Evolutionary conservation across 768 basidiomycete genomes (phyloP), one percentile per base, ranked within the genome.

Genomic region (Amanita thiersii): DNA sequence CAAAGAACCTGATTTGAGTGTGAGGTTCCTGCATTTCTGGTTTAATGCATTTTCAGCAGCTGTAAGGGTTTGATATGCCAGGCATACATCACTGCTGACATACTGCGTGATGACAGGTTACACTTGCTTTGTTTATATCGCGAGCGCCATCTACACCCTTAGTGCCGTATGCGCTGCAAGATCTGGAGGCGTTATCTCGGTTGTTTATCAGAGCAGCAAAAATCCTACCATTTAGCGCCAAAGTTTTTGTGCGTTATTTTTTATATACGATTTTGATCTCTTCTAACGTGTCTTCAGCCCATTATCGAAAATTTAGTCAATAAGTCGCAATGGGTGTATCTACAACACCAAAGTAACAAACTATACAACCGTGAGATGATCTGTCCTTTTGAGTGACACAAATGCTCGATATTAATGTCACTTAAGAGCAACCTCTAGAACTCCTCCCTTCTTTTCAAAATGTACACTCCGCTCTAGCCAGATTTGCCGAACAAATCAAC

Each of bases 21-120:
- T 71, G 39, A 70, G 84, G 21, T 80, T 82, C 49, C 68, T 81
- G 57, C 73, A 77, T 54, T 76, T 82, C 51, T 87, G 84, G 83
- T 79, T 80, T 45, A 82, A 86, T 52, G 66, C 74, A 14, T 83
- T 82, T 55, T 82, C 82, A 32, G 79, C 79, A 5, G 77, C 77
- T 45, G 82, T 82, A 55, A 59, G 79, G 65, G 4, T 10, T 39
- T 10, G 6, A n/a, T 24, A 11, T 30, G 50, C n/a, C n/a, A 25
- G 25, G n/a, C 17, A 39, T 8, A n/a, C 15, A 11, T 14, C 4
- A 4, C 2, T n/a, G n/a, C 19, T 2, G 14, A 9, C 23, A 18
- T 6, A 19, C 15, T 11, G 14, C 20, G 17, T 14, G 12, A 37
- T 47, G 20, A 34, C 18, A 79, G 79, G 74, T 81, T 43, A 80